Base-by-base conservation (phyloP, 495 filamentous ascomycete species). In the Lasiosphaeria miniovina region DNA sequence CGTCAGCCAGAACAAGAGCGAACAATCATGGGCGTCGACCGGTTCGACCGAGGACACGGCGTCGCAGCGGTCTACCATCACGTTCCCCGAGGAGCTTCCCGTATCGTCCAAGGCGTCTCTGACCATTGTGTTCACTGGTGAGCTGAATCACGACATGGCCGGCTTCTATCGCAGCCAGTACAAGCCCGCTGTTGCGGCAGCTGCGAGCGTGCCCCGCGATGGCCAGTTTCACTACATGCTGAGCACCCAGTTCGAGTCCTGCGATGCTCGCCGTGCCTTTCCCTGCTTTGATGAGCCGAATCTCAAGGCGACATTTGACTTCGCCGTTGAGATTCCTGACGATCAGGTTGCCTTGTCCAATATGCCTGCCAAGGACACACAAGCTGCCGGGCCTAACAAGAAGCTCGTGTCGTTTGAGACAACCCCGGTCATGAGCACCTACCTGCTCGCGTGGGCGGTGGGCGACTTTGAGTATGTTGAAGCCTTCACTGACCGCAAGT, bases 271-370 rank as follows among this genome's bases (percentile, higher is more conserved):
- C 54, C 80, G 92, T 64, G 93, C 93, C 24, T 95, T 98, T 73
- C 94, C 94, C 49, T 98, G 94, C 78, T 98, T 98, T 66, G 94
- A 98, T 70, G 94, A 98, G 77, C 94, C 94, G 17, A 97, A 95
- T 67, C 80, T 97, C 53, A 98, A 98, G 75, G 91, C 94, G 32
- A 90, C 91, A 7, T 98, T 96, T 68, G 93, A 96, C 72, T 89
- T 98, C 58, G 80, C 88, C 65, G 89, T 98, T 52, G 92, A 96
- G 76, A 82, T 96, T 10, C 94, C 95, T 32, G 87, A 89, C 15
- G 89, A 89, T 62, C 87, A 91, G 69, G 86, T 88, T 24, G 95
- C 93, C 8, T 77, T 98, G 52, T 93, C 90, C 74, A 98, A 98
- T 74, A 96, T 97, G 91, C 91, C 92, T 3, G 84, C 87, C 66